These are phyloP conservation scores for Cadophora luteo-olivacea DNA, from an alignment of 2,329 filamentous ascomycete species.

Conservation along the genomic window DNA sequence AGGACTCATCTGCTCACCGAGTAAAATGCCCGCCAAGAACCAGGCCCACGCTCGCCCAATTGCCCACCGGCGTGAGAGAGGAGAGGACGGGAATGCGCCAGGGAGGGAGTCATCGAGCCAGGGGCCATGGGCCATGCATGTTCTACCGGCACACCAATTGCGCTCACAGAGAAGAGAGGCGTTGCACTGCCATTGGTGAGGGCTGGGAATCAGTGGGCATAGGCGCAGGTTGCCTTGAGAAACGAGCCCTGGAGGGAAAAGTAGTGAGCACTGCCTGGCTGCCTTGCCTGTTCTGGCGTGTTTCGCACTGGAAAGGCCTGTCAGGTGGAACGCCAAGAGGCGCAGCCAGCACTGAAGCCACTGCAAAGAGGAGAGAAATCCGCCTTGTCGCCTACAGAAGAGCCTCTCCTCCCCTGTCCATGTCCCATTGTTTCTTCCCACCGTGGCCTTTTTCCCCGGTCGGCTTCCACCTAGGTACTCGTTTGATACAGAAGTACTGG, in stretches of 20 bases:
- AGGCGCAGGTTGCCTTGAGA: slow-evolving; percentile 15
- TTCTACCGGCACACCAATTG: slow-evolving; percentile 18
- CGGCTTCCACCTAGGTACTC: background rate
- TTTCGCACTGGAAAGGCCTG: background rate
- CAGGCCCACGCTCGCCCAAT: background rate
- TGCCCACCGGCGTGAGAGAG: background rate
- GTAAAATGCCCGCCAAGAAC: slow-evolving; percentile 21
- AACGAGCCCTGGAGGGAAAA: slow-evolving; percentile 2
- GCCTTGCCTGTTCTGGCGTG: slow-evolving; percentile 16
- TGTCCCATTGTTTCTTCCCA: background rate
- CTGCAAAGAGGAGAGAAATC: slow-evolving; percentile 18
- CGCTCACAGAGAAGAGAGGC: slow-evolving; percentile 7
- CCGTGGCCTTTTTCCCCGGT: background rate
- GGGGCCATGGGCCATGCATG: background rate
- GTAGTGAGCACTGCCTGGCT: slow-evolving; percentile 27
- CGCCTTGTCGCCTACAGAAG: slow-evolving; percentile 28
- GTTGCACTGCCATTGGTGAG: slow-evolving; percentile 23
- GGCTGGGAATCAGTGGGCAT: slow-evolving; percentile 10
- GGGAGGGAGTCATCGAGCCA: slow-evolving; percentile 30
- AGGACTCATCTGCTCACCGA: slow-evolving; percentile 20
- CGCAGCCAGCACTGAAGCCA: slow-evolving; percentile 18
- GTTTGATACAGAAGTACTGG: background rate
- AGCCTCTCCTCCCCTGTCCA: slow-evolving; percentile 22
- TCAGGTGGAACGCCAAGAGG: slow-evolving; percentile 21
- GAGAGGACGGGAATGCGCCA: slow-evolving; percentile 22